Base-by-base conservation (phyloP, 768 basidiomycete species). In the Hericium rajendrae region DNA sequence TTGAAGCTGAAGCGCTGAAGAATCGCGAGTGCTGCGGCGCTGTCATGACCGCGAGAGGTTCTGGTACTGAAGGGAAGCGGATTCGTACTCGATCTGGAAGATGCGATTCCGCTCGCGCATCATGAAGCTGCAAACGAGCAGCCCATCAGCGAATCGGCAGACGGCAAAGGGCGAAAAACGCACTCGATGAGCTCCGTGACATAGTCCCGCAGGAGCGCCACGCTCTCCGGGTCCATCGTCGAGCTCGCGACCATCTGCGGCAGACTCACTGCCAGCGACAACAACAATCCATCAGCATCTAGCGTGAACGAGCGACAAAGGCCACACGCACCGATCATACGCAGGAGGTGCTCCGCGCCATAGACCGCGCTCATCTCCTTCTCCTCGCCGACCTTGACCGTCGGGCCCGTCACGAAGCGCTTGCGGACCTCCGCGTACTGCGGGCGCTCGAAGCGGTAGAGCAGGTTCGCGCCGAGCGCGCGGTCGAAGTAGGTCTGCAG, bases 381-480 rank as follows among this genome's bases (percentile, higher is more conserved):
- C 67, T 91, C 90, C 60, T 83, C 75, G 5, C 76, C 79, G 12
- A 85, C 75, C 52, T 78, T 71, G 24, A 90, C 87, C 52, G 84
- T 78, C 51, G 78, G 83, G 1, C 86, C 88, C 6, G 89, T 91
- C 60, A 85, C 81, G 62, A 85, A 90, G 60, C 72, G 71, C 65
- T 85, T 84, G 48, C 88, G 80, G 22, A 91, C 79, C 51, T 86
- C 83, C 5, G 87, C 85, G 60, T 95, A 97, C 69, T 98, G 94
- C 6, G 84, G 83, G n/a, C 95, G 82, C 70, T 99, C 95, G 62
- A 95, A 94, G 18, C 93, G 86, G 67, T 98, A 99, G 3, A 99
- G 78, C 26, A 99, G 79, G 70, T 91, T 94, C 57, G 87, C 83
- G 4, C 95, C 89, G 1, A 91, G 79, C 0, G 92, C 86, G 37